A percentile compares a stretch with the other conserved stretches of the same genome.
These are phyloP conservation scores for Pholiota conissans DNA, from an alignment of 768 basidiomycete genomes.

Conservation along the genomic window DNA sequence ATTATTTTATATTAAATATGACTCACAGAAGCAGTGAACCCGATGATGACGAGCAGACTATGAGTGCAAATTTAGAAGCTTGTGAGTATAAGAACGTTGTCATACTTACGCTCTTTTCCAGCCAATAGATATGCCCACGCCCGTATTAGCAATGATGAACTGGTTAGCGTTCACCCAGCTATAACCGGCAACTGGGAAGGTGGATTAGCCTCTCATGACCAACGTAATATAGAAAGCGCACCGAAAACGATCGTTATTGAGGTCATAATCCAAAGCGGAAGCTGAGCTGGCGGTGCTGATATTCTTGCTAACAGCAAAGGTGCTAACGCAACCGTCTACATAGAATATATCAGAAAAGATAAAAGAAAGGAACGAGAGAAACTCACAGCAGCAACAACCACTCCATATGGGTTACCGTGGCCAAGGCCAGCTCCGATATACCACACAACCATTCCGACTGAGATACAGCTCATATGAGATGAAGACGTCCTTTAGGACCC, in stretches of 20 bases:
- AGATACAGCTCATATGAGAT: not conserved
- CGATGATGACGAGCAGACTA: slow-evolving; percentile 44
- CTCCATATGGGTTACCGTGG: slow-evolving; percentile 40
- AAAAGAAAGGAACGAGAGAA: not conserved
- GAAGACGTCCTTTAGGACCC: not conserved
- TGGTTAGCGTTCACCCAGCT: slow-evolving; percentile 41
- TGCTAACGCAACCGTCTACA: slow-evolving; percentile 34
- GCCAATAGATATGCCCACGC: slow-evolving; percentile 36
- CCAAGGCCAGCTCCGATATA: slow-evolving; percentile 41
- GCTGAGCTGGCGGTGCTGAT: slow-evolving; percentile 31
- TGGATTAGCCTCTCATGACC: not conserved
- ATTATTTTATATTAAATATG: not conserved
- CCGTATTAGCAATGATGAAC: slow-evolving; percentile 26
- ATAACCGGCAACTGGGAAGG: slow-evolving; percentile 36
- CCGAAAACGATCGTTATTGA: slow-evolving; percentile 40
- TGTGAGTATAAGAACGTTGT: not conserved
- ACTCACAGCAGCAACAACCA: slow-evolving; percentile 41
- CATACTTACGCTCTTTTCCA: slow-evolving; percentile 43
- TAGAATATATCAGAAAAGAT: slow-evolving; percentile 16
- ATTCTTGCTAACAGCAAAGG: slow-evolving; percentile 37
- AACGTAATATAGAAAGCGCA: slow-evolving; percentile 8
- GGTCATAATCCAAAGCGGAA: slow-evolving; percentile 38
- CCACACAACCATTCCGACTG: slow-evolving; percentile 42
- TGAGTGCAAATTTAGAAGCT: not conserved
- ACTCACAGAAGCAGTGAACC: slow-evolving; percentile 43